These are phyloP conservation scores for Blastobotrys petasosporus DNA, from an alignment of 1,139 yeast genomes.

Conservation along the genomic window DNA sequence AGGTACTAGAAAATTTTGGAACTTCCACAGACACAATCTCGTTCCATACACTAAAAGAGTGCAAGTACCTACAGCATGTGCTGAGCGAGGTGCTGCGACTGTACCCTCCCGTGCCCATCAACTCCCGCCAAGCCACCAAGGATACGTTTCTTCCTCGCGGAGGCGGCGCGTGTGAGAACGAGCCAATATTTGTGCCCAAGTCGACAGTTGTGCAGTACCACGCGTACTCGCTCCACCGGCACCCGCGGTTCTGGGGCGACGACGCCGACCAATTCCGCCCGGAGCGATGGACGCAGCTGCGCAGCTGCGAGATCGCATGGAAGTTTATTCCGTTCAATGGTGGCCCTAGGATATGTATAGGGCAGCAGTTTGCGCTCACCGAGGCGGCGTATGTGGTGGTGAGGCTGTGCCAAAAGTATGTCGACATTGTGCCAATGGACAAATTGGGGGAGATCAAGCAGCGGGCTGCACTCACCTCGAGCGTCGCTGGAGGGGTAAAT, in stretches of 20 bases:
- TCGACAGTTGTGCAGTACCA: conserved; percentile 44
- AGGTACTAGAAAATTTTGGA: conserved; percentile 33
- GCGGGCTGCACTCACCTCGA: conserved; percentile 16
- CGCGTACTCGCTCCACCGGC: conserved; percentile 45
- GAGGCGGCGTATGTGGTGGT: conserved; percentile 47
- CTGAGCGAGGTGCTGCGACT: conserved; percentile 49
- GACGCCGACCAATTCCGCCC: conserved; percentile 46
- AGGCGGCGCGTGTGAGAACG: conserved; percentile 42
- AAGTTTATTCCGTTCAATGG: conserved; percentile 53
- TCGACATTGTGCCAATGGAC: conserved; percentile 9
- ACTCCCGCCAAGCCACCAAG: conserved; percentile 42
- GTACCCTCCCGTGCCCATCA: conserved; percentile 53
- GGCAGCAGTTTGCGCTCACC: conserved; percentile 55
- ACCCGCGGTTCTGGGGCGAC: conserved; percentile 42
- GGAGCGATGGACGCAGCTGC: conserved; percentile 42
- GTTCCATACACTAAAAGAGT: conserved; percentile 47
- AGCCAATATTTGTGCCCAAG: conserved; percentile 44
- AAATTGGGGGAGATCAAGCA: conserved; percentile 8
- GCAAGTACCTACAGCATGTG: conserved; percentile 44
- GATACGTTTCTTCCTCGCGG: conserved; percentile 49
- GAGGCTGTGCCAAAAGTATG: conserved; percentile 37
- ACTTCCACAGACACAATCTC: conserved; percentile 25
- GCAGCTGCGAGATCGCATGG: conserved; percentile 33
- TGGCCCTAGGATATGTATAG: conserved; percentile 56
- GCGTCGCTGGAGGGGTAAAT: conserved; percentile 19